phyloP scores from a whole-genome alignment of 805 yeast species.

The Ogataea pini region DNA sequence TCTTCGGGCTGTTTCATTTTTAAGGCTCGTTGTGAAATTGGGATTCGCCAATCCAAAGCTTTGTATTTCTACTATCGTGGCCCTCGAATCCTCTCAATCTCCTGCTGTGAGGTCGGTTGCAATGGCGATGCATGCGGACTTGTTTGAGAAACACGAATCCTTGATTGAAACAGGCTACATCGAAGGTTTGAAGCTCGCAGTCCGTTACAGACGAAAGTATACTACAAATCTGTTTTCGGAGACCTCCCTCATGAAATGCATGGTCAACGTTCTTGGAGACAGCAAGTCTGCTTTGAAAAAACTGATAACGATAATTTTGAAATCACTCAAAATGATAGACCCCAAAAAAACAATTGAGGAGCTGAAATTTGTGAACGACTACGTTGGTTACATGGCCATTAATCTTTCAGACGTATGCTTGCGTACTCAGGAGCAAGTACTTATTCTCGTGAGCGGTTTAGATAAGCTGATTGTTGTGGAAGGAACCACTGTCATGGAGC shows the following conservation, averaged over 20 bases:
- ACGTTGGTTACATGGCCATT: constrained; percentile 36
- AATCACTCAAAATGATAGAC: constrained; percentile 32
- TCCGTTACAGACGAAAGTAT: constrained; percentile 40
- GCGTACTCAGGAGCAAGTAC: constrained; percentile 51
- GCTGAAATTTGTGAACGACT: constrained; percentile 26
- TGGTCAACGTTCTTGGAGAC: constrained; percentile 45
- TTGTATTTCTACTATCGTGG: constrained; percentile 69
- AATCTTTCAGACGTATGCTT: constrained; percentile 45
- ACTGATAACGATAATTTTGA: constrained; percentile 38
- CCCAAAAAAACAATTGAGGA: constrained; percentile 15
- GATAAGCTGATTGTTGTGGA: constrained; percentile 44
- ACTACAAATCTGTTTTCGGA: constrained; percentile 33
- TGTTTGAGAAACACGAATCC: constrained; percentile 69
- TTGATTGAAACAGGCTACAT: constrained; percentile 64
- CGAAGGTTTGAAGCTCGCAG: constrained; percentile 62
- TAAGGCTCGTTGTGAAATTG: constrained; percentile 55
- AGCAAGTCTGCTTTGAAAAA: constrained; percentile 43
- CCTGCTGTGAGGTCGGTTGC: constrained; percentile 49
- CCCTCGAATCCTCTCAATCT: constrained; percentile 58
- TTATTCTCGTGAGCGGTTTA: constrained; percentile 43
- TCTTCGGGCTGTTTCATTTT: constrained; percentile 51
- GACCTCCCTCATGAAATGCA: constrained; percentile 37
- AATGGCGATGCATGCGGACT: constrained; percentile 48
- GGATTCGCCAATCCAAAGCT: constrained; percentile 78
- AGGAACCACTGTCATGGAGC: constrained; percentile 40